Base-by-base conservation (phyloP, 768 basidiomycete species). In the Lyophyllum semitale region DNA sequence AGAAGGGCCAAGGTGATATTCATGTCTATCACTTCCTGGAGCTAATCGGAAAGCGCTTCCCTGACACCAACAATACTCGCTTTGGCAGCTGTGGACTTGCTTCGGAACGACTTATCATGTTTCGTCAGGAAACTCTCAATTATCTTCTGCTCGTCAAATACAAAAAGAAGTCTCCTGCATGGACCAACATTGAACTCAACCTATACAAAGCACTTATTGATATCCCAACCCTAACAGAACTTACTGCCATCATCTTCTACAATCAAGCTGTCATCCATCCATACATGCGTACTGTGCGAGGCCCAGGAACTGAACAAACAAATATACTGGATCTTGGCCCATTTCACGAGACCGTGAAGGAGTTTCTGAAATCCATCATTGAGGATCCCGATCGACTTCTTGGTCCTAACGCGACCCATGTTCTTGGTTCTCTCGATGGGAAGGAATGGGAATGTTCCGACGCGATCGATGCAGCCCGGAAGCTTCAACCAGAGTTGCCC, bases 1-100 rank as follows among this genome's bases (percentile, higher is more conserved):
- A 72, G 54, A 71, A 71, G 45, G 74, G 75, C 25, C 61, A 69
- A 15, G 65, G 68, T 13, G 73, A 74, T 35, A 49, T 53, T 0
- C 62, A 51, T 41, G 26, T 23, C 3, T 54, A 57, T 27, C 71
- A 44, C 44, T 62, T 71, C 15, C 7, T 18, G n/a, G 20, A 65
- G 4, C 68, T 66, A 9, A 50, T 42, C n/a, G 18, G 29, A 11
- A 3, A 65, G n/a, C 44, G 26, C 22, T 74, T 68, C 55, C 73
- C 73, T 0, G 71, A 73, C 47, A 74, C 73, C 52, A 69, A 44
- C 18, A 48, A 48, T 26, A 48, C n/a, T 2, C 46, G 26, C 18
- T 48, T 48, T 48, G 46, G 46, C 20, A 48, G 18, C 29, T 35
- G 66, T 54, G 53, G 63, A 8, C 73, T 68, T 8, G 66, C 70